Percentiles rank a stretch among this genome's conserved stretches.
phyloP scores from a whole-genome alignment of 768 basidiomycete species.

The Psilocybe azurescens region DNA sequence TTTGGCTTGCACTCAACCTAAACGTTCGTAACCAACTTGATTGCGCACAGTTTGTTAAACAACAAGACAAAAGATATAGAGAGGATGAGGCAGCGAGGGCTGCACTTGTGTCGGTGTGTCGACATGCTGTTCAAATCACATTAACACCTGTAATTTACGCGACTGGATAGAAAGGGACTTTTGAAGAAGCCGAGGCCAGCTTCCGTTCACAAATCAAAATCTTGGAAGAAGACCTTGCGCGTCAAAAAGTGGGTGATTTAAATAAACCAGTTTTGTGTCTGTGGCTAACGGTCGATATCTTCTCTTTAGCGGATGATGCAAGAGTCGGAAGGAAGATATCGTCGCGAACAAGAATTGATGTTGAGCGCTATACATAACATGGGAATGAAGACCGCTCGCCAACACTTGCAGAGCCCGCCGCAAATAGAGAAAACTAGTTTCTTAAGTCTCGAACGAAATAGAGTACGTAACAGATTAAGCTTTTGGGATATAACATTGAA shows the following conservation, averaged over 20 bases:
- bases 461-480: slow-evolving; percentile 32
- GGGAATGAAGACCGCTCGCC: slow-evolving; percentile 67
- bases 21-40: neutral
- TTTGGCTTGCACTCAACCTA: neutral
- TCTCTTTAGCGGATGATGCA: slow-evolving; percentile 47
- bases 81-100: slow-evolving; percentile 73
- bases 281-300: neutral
- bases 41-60: slow-evolving; percentile 81
- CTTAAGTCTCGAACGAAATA: slow-evolving; percentile 70
- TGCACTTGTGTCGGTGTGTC: slow-evolving; percentile 49
- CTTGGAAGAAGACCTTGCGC: slow-evolving; percentile 65
- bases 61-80: slow-evolving; percentile 88
- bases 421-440: slow-evolving; percentile 67
- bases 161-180: slow-evolving; percentile 46
- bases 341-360: slow-evolving; percentile 83
- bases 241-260: slow-evolving; percentile 52
- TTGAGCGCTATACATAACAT: slow-evolving; percentile 72
- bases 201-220: slow-evolving; percentile 69
- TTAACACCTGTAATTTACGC: neutral
- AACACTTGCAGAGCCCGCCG: slow-evolving; percentile 57
- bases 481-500: neutral
- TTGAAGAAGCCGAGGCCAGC: slow-evolving; percentile 75
- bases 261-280: neutral
- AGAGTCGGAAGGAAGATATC: slow-evolving; percentile 67
- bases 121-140: neutral